Conservation (phyloP, 441 rosid species). For the Erysimum pusillum region DNA sequence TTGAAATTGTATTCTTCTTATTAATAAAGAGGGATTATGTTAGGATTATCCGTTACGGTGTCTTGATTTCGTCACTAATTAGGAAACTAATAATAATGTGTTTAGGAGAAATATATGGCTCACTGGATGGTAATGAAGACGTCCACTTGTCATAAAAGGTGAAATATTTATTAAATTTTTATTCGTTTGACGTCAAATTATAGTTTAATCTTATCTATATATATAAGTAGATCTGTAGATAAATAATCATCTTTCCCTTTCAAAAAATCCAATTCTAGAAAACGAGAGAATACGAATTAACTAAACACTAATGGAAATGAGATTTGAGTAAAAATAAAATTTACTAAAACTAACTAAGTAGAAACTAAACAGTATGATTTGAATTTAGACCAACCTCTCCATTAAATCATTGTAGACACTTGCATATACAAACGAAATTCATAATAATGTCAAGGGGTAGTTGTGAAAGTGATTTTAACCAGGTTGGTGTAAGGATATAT, state of each 20-base stretch:
- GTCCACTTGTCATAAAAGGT: conserved; percentile 48
- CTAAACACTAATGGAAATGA: too few relatives aligned
- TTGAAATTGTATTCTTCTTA: conserved; percentile 23
- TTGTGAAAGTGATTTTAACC: conserved; percentile 37
- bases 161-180: too few relatives aligned
- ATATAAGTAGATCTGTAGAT: too few relatives aligned
- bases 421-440: conserved; percentile 36
- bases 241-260: background rate
- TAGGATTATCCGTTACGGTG: conserved; percentile 41
- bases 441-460: conserved; percentile 27
- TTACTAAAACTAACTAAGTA: background rate
- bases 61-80: conserved; percentile 40
- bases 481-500: background rate
- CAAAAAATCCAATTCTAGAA: background rate
- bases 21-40: conserved; percentile 24
- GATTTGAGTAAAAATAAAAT: too few relatives aligned
- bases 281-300: background rate
- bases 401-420: conserved; percentile 29
- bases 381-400: conserved; percentile 14
- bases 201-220: background rate
- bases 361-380: background rate
- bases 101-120: conserved; percentile 25
- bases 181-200: conserved; percentile 31
- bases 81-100: conserved; percentile 36
- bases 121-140: conserved; percentile 27